Evolutionary conservation across 2,329 filamentous ascomycete genomes (phyloP).

Genomic region (Penicillium sp.): DNA sequence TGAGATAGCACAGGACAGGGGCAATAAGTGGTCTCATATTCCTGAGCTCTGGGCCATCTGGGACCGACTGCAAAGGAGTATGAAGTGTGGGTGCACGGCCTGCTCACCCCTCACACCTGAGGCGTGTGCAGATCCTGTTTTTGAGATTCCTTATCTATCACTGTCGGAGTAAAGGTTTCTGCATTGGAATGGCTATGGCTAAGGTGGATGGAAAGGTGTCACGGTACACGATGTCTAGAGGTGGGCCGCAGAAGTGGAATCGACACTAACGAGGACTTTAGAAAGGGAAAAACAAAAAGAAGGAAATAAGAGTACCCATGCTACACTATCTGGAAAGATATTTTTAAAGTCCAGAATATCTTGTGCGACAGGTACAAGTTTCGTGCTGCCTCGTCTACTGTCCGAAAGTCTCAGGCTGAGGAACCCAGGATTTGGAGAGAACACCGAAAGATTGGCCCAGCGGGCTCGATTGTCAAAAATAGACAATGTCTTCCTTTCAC

Average conservation of each 20-base stretch:
- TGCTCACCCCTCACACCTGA: not conserved
- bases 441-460: not conserved
- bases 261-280: no score
- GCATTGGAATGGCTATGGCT: not conserved
- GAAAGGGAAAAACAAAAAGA: no score
- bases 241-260: not conserved
- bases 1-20: not conserved
- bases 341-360: no score
- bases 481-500: not conserved
- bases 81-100: conserved; percentile 2
- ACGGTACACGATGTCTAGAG: not conserved
- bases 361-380: no score
- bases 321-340: no score
- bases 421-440: not conserved
- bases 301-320: no score
- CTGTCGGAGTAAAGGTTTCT: not conserved
- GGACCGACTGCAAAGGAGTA: not conserved
- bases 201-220: not conserved
- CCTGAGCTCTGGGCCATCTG: not conserved
- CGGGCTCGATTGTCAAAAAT: not conserved
- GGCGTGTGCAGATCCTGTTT: not conserved
- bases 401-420: not conserved
- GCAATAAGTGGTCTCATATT: not conserved
- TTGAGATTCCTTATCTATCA: not conserved
- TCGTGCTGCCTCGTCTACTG: no score